phyloP scores from a whole-genome alignment of 2,329 filamentous ascomycete genomes.

The Alternaria panax region DNA sequence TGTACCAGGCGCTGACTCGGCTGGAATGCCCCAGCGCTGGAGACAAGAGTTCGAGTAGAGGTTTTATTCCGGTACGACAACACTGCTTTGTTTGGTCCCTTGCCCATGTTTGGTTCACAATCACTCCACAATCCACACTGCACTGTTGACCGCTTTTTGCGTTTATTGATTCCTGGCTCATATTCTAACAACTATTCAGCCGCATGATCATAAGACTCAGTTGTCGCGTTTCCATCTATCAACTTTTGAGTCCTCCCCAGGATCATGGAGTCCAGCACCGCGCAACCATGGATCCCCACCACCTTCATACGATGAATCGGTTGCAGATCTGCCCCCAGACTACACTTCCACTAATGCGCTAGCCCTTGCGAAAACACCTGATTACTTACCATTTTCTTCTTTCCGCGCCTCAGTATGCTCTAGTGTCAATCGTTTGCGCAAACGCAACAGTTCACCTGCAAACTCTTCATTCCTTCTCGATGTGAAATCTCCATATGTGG shows the following conservation, averaged over 20 bases:
- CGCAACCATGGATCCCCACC: conserved; percentile 39
- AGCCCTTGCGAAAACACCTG: conserved; percentile 47
- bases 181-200: conserved; percentile 37
- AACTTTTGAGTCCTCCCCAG: conserved; percentile 27
- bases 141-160: conserved; percentile 10
- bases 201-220: conserved; percentile 31
- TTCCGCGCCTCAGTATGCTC: conserved; percentile 43
- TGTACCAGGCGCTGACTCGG: conserved; percentile 38
- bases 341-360: conserved; percentile 54
- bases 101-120: conserved; percentile 28
- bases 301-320: conserved; percentile 54
- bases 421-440: conserved; percentile 37
- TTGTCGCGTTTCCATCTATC: conserved; percentile 25
- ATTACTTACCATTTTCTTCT: conserved; percentile 42
- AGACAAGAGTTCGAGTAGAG: conserved; percentile 24
- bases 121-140: conserved; percentile 18
- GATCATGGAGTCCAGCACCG: conserved; percentile 36
- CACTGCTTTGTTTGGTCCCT: conserved; percentile 33
- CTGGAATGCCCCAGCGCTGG: conserved; percentile 37
- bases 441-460: conserved; percentile 40
- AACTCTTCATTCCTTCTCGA: conserved; percentile 40
- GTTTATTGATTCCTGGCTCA: conserved; percentile 8
- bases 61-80: conserved; percentile 45
- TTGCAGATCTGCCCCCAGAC: conserved; percentile 54
- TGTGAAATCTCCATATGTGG: conserved; percentile 45